phyloP scores from a whole-genome alignment of 1,139 yeast genomes.

The Pneumocystis jirovecii region DNA sequence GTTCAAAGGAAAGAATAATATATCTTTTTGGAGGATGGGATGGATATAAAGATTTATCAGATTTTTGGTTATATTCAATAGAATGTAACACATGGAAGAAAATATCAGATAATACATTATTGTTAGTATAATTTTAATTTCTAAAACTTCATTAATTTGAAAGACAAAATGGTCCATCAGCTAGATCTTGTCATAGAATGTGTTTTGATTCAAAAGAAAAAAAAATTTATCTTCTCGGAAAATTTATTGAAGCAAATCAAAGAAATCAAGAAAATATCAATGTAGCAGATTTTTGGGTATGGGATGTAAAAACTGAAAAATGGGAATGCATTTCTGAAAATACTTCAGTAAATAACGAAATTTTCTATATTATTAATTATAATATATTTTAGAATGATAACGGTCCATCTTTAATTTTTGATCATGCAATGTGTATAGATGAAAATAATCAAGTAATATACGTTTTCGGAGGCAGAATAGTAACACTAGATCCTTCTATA shows the following conservation, averaged over 20 bases:
- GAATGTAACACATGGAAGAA: slow-evolving; percentile 1
- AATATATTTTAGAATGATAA: background rate
- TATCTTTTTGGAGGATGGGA: slow-evolving; percentile 5
- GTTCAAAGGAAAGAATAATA: slow-evolving; percentile 1
- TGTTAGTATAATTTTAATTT: background rate
- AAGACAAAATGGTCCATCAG: background rate
- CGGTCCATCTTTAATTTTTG: slow-evolving; percentile 3
- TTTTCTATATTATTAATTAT: background rate
- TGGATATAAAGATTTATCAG: slow-evolving; percentile 3
- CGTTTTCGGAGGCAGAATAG: slow-evolving; percentile 1
- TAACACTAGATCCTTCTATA: background rate
- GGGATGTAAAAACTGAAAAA: background rate
- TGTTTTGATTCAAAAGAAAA: slow-evolving; percentile 1
- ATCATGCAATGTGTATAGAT: slow-evolving; percentile 4
- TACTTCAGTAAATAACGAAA: background rate
- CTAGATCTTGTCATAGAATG: slow-evolving; percentile 4
- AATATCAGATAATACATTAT: background rate
- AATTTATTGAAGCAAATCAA: slow-evolving; percentile 2
- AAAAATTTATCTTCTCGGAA: slow-evolving; percentile 3
- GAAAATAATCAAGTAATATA: slow-evolving; percentile 1
- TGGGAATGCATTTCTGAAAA: background rate
- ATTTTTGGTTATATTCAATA: slow-evolving; percentile 3
- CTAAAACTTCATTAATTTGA: background rate
- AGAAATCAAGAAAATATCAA: background rate
- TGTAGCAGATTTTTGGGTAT: background rate